Conservation (phyloP, 345 rosid genomes). For the Brassica juncea region DNA sequence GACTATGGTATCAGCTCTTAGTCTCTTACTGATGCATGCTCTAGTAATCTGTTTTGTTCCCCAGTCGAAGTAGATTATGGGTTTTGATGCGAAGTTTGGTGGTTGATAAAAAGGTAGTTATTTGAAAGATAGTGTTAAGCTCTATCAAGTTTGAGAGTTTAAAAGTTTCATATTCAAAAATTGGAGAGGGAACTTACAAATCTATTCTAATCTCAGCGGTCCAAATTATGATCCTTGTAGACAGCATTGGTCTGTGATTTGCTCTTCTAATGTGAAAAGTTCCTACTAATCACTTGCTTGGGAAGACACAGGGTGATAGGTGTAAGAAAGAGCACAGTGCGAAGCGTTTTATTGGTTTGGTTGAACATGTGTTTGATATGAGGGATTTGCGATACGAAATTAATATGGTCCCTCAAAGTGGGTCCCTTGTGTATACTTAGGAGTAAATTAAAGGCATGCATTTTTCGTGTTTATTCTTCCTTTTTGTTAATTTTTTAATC, state of each 20-base stretch:
- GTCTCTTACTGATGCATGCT: background rate
- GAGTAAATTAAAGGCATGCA: constrained; percentile 39
- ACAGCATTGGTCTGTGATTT: background rate
- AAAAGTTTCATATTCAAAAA: background rate
- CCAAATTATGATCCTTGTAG: background rate
- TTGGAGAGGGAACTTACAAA: background rate
- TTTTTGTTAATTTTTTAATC: background rate
- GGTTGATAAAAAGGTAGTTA: background rate
- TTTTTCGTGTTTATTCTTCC: constrained; percentile 23
- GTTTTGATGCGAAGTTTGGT: background rate
- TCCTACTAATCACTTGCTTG: background rate
- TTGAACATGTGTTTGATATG: constrained; percentile 37
- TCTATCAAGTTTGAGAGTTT: background rate
- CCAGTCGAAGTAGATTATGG: background rate
- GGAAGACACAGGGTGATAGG: constrained; percentile 13
- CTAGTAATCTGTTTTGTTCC: background rate
- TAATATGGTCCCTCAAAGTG: constrained; percentile 28
- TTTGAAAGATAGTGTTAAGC: background rate
- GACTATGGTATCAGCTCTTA: too few species aligned
- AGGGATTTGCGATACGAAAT: constrained; percentile 11
- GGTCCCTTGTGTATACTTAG: constrained; percentile 30
- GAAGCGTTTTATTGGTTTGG: constrained; percentile 30
- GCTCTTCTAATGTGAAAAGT: background rate
- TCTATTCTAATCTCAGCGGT: background rate
- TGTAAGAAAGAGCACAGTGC: constrained; percentile 1